Base-by-base conservation (phyloP, 306 rosid species). In the Gastrolobium bilobum region DNA sequence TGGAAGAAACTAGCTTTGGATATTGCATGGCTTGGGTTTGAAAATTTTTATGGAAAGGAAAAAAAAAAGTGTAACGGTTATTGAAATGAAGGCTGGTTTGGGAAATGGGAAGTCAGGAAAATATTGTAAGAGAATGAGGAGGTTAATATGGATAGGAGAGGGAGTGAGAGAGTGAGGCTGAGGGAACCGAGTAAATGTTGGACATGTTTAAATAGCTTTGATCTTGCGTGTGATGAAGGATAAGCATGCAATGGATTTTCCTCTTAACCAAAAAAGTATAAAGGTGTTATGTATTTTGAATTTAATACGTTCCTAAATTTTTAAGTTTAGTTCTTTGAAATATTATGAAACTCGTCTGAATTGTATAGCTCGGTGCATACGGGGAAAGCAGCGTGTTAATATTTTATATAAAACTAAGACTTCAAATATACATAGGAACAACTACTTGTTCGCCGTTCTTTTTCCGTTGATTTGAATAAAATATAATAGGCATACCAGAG, bases 61-160 rank as follows among this genome's bases (percentile, higher is more conserved):
- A 34, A 69, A 20, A 30, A 43, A 43, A 63, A 62, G 62, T 74
- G 63, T 48, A 86, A 88, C 83, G 85, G 92, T 72, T 71, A 63
- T 40, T 14, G 78, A 38, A 72, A 14, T 29, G 57, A 13, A 37
- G 37, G 69, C 34, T 62, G 47, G 43, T 33, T 42, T 33, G 53
- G 73, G 71, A 7, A 38, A 26, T 4, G 2, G 31, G 68, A 48
- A 48, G 6, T 14, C 1, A 2, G 79, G 3, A 50, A 58, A 35
- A 69, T 53, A 10, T 14, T 10, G 20, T 20, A 29, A 30, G 66
- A 72, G 33, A n/a, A 60, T 1, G 11, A 4, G 33, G 3, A 10
- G 10, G 20, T 53, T 77, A 67, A 57, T 14, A 15, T 53, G 30
- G 11, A 38, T 5, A 50, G 52, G 8, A 68, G 57, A 39, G 4